Percentiles rank a stretch among this genome's conserved stretches.
Evolutionary conservation across 2,329 filamentous ascomycete species (phyloP).

Genomic region (Colletotrichum brevisporum): DNA sequence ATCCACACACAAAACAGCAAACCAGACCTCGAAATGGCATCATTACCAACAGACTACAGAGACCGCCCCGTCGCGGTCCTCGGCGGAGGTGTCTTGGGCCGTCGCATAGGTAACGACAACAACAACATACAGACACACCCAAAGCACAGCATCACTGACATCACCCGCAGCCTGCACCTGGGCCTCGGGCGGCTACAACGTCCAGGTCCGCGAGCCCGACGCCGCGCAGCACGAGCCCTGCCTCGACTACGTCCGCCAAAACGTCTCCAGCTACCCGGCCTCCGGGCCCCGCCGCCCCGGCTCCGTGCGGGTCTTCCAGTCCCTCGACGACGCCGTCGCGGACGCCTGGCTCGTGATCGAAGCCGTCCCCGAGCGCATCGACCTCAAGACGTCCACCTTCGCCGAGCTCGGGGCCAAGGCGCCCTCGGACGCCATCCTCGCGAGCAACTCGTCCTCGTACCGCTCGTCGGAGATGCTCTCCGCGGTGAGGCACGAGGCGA

Average conservation of each 20-base stretch:
- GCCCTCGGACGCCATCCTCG: conserved; percentile 62
- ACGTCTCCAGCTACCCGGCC: conserved; percentile 49
- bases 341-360: conserved; percentile 69
- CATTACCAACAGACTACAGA: conserved; percentile 42
- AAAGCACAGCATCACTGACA: background rate
- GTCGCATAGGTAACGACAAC: conserved; percentile 49
- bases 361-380: conserved; percentile 64
- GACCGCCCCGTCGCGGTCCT: conserved; percentile 54
- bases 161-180: conserved; percentile 49
- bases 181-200: conserved; percentile 58
- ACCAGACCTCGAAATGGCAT: conserved; percentile 36
- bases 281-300: conserved; percentile 43
- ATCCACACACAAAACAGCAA: background rate
- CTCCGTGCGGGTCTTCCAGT: conserved; percentile 49
- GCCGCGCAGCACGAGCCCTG: conserved; percentile 53
- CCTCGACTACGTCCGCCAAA: conserved; percentile 55
- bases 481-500: conserved; percentile 52
- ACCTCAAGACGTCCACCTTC: conserved; percentile 63
- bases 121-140: background rate
- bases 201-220: conserved; percentile 59
- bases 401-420: conserved; percentile 59
- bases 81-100: conserved; percentile 59
- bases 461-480: conserved; percentile 64
- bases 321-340: conserved; percentile 56
- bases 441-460: conserved; percentile 66